Percentiles rank a stretch among this genome's conserved stretches.
phyloP scores from a whole-genome alignment of 805 yeast genomes.

The Metschnikowia corniflorae region DNA sequence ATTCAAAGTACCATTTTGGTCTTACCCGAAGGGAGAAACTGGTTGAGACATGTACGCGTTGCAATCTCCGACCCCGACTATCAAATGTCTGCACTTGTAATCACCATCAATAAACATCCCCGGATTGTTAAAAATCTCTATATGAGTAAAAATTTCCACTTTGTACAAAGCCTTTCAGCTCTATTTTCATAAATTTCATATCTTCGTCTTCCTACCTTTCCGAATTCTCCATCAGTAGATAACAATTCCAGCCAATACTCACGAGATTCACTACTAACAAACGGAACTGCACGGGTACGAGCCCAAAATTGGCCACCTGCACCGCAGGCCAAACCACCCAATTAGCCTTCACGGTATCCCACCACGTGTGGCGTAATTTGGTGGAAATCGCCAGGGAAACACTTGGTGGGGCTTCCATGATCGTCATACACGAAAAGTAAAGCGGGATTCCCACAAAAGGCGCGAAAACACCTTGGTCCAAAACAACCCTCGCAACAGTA shows the following conservation, averaged over 20 bases:
- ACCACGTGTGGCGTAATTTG: slow-evolving; percentile 50
- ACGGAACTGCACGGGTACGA: slow-evolving; percentile 70
- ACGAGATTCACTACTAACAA: slow-evolving; percentile 65
- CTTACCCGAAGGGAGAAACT: too few species aligned
- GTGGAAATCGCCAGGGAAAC: slow-evolving; percentile 34
- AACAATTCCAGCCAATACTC: slow-evolving; percentile 83
- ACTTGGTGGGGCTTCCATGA: slow-evolving; percentile 50
- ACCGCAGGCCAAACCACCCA: slow-evolving; percentile 92
- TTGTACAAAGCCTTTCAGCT: too few species aligned
- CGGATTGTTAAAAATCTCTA: too few species aligned
- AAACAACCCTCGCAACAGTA: slow-evolving; percentile 46
- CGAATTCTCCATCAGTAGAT: slow-evolving; percentile 50
- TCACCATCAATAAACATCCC: too few species aligned
- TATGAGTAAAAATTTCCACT: too few species aligned
- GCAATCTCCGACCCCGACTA: too few species aligned
- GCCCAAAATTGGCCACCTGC: slow-evolving; percentile 71
- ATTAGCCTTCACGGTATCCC: slow-evolving; percentile 67
- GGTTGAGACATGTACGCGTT: too few species aligned
- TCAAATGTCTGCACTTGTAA: too few species aligned
- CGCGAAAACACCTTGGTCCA: slow-evolving; percentile 75
- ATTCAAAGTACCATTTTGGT: too few species aligned
- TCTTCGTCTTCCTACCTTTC: slow-evolving; percentile 8
- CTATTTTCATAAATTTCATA: too few species aligned
- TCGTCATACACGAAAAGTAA: slow-evolving; percentile 64
- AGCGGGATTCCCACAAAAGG: slow-evolving; percentile 70